Percentiles rank a stretch among this genome's conserved stretches.
phyloP scores from a whole-genome alignment of 2,329 filamentous ascomycete genomes.

The Scedosporium apiospermum region DNA sequence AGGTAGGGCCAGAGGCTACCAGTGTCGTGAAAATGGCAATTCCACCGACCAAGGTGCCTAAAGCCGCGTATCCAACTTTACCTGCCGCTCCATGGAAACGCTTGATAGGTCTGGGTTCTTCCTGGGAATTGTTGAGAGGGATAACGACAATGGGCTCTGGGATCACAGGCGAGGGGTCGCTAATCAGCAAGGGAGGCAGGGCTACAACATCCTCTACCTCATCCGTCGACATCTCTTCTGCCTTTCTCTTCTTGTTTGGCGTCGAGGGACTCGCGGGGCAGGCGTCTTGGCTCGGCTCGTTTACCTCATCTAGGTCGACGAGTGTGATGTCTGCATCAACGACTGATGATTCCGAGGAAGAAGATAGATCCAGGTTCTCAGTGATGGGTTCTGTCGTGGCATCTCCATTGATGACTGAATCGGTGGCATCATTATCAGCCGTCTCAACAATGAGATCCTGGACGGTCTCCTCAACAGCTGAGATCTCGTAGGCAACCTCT shows the following conservation, averaged over 20 bases:
- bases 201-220: background rate
- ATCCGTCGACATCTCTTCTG: slow-evolving; percentile 8
- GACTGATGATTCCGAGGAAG: background rate
- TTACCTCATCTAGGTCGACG: background rate
- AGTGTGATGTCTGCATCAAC: background rate
- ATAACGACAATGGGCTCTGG: background rate
- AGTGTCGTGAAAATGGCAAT: slow-evolving; percentile 25
- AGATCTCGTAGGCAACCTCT: no score
- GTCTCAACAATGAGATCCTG: no score
- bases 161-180: background rate
- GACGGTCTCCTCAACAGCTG: no score
- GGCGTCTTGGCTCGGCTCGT: background rate
- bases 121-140: background rate
- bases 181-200: background rate
- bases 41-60: slow-evolving; percentile 24
- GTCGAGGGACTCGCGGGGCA: background rate
- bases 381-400: no score
- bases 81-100: slow-evolving; percentile 19
- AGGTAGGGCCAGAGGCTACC: slow-evolving; percentile 27
- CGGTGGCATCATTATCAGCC: no score
- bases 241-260: slow-evolving; percentile 7
- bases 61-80: slow-evolving; percentile 24
- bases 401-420: no score
- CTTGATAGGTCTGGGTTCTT: slow-evolving; percentile 15
- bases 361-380: no score